Percentiles rank a stretch among this genome's conserved stretches.
These are phyloP conservation scores for Mycena crocata DNA, from an alignment of 768 basidiomycete genomes.

Conservation along the genomic window DNA sequence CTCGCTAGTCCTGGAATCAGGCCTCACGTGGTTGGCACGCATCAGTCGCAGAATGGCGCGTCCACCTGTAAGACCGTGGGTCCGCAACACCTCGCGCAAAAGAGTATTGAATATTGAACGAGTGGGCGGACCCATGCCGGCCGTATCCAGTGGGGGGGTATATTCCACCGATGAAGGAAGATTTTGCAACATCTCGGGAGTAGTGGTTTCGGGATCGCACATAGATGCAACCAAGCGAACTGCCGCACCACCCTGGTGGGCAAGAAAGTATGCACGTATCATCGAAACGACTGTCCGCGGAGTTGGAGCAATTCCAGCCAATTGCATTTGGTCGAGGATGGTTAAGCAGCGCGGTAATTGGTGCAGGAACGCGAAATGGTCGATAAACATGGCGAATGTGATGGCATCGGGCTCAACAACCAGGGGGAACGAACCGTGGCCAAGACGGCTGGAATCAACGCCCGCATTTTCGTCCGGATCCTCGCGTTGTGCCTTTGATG, in stretches of 20 bases:
- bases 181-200: slow-evolving; percentile 43
- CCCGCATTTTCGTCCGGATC: slow-evolving; percentile 1
- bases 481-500: slow-evolving; percentile 18
- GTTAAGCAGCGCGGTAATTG: slow-evolving; percentile 59
- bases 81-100: slow-evolving; percentile 60
- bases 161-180: slow-evolving; percentile 33
- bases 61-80: slow-evolving; percentile 62
- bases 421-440: slow-evolving; percentile 23
- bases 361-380: slow-evolving; percentile 58
- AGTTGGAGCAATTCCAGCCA: slow-evolving; percentile 57
- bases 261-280: slow-evolving; percentile 65
- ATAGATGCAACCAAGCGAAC: slow-evolving; percentile 61
- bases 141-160: slow-evolving; percentile 44
- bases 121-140: slow-evolving; percentile 48
- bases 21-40: slow-evolving; percentile 59
- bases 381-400: slow-evolving; percentile 75
- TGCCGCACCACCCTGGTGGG: slow-evolving; percentile 60
- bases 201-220: slow-evolving; percentile 48
- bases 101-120: slow-evolving; percentile 71
- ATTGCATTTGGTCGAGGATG: slow-evolving; percentile 61
- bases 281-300: slow-evolving; percentile 62
- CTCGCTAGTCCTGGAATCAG: slow-evolving; percentile 66
- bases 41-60: slow-evolving; percentile 65
- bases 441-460: no score
- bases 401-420: slow-evolving; percentile 59